These are phyloP conservation scores for Penicillium sp. DNA, from an alignment of 2,329 filamentous ascomycete species.

Conservation along the genomic window DNA sequence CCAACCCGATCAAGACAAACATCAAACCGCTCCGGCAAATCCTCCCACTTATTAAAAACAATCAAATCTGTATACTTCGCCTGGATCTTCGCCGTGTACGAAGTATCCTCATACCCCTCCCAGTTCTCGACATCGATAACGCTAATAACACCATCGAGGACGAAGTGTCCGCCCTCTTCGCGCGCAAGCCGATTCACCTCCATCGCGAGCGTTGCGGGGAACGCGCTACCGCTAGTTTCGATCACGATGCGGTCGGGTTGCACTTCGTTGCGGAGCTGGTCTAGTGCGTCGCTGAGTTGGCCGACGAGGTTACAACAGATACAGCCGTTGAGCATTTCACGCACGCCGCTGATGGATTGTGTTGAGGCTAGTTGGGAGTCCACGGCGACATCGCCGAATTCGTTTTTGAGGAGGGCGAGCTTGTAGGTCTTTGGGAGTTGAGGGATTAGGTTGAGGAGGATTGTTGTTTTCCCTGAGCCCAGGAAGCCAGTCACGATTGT, in stretches of 20 bases:
- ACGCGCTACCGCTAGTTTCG: constrained; percentile 86
- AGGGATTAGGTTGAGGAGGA: constrained; percentile 89
- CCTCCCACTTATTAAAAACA: constrained; percentile 92
- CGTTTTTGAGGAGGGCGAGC: constrained; percentile 94
- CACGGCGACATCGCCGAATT: constrained; percentile 92
- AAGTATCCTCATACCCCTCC: constrained; percentile 87
- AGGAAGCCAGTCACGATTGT: constrained; percentile 97
- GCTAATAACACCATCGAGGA: constrained; percentile 81
- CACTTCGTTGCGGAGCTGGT: constrained; percentile 64
- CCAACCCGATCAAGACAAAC: constrained; percentile 75
- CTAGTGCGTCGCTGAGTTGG: constrained; percentile 77
- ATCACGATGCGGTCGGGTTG: constrained; percentile 83
- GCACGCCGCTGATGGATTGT: constrained; percentile 80
- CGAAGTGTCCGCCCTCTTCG: constrained; percentile 61
- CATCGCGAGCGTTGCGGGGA: constrained; percentile 85
- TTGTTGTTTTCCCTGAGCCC: constrained; percentile 91
- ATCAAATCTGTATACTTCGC: constrained; percentile 87
- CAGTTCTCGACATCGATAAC: constrained; percentile 96
- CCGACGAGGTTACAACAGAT: constrained; percentile 99
- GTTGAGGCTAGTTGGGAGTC: constrained; percentile 88
- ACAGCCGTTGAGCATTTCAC: constrained; percentile 92
- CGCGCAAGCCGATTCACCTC: constrained; percentile 78
- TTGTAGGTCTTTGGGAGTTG: constrained; percentile 87
- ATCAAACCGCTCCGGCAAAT: constrained; percentile 72
- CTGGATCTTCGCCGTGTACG: constrained; percentile 83